Evolutionary conservation across 352 stramenopile species (phyloP).

Genomic region (Phytopythium boreale): DNA sequence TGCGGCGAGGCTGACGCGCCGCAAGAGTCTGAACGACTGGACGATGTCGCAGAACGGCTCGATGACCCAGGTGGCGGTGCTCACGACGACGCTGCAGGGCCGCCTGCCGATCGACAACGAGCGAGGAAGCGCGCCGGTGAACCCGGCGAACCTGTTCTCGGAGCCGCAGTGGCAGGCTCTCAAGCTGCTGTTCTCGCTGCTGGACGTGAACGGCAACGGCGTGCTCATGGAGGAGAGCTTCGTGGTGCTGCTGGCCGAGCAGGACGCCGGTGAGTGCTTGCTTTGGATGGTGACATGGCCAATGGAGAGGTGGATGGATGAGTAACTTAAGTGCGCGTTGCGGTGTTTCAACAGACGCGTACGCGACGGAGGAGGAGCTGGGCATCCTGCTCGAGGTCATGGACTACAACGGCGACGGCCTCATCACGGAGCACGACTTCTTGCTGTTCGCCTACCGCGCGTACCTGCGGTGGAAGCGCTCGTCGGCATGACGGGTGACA

Average conservation of each 20-base stretch:
- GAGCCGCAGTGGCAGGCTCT: slow-evolving; percentile 70
- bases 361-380: slow-evolving; percentile 80
- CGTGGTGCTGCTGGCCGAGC: slow-evolving; percentile 72
- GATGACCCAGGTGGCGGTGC: slow-evolving; percentile 27
- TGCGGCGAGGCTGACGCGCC: slow-evolving; percentile 9
- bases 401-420: slow-evolving; percentile 71
- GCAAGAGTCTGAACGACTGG: slow-evolving; percentile 42
- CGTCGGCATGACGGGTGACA: background rate
- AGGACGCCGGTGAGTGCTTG: slow-evolving; percentile 62
- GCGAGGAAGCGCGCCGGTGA: background rate
- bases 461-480: slow-evolving; percentile 49
- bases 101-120: slow-evolving; percentile 14
- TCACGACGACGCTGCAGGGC: slow-evolving; percentile 30
- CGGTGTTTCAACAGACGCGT: slow-evolving; percentile 50
- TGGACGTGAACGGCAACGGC: slow-evolving; percentile 65
- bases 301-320: background rate
- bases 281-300: background rate
- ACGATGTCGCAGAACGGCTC: slow-evolving; percentile 17
- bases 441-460: slow-evolving; percentile 79
- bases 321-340: background rate
- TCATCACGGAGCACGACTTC: slow-evolving; percentile 81
- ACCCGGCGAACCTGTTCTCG: slow-evolving; percentile 59
- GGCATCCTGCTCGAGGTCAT: slow-evolving; percentile 75
- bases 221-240: slow-evolving; percentile 82
- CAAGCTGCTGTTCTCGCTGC: slow-evolving; percentile 68